Conservation (phyloP, 108 stramenopile species). For the Licmophora abbreviata region DNA sequence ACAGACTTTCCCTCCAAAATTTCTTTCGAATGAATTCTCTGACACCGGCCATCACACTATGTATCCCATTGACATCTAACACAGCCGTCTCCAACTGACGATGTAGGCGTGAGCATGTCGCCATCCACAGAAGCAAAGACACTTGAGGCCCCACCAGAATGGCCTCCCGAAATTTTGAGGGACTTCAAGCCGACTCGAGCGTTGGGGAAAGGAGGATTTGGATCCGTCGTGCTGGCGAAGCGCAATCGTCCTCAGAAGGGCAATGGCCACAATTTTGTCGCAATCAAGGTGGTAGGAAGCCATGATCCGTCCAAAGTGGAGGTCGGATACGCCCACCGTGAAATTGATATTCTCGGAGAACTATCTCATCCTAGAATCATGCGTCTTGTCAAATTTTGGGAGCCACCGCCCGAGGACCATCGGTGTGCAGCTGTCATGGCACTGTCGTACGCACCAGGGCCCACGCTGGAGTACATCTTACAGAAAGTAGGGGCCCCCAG, state of each 20-base stretch:
- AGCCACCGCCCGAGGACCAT: slow-evolving; percentile 3
- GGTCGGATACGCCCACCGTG: slow-evolving; percentile 24
- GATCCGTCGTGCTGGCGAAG: slow-evolving; percentile 24
- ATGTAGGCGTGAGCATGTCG: too few species aligned
- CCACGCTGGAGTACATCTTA: slow-evolving; percentile 42
- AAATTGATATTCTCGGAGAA: slow-evolving; percentile 41
- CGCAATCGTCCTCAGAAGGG: not conserved
- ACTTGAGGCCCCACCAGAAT: slow-evolving; percentile 19
- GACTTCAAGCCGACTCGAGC: slow-evolving; percentile 20
- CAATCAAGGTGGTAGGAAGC: slow-evolving; percentile 32
- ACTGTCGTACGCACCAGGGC: slow-evolving; percentile 28
- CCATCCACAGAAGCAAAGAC: too few species aligned
- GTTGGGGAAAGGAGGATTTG: slow-evolving; percentile 39
- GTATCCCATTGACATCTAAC: too few species aligned
- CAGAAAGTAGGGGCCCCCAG: slow-evolving; percentile 50
- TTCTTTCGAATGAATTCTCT: too few species aligned
- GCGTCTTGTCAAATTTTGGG: slow-evolving; percentile 31
- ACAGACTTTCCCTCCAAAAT: too few species aligned
- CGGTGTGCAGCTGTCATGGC: slow-evolving; percentile 12
- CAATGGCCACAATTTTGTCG: slow-evolving; percentile 5
- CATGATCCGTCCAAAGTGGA: slow-evolving; percentile 7
- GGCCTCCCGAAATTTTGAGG: slow-evolving; percentile 20
- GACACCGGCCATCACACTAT: too few species aligned
- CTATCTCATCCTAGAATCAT: slow-evolving; percentile 60
- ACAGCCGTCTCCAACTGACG: too few species aligned